Evolutionary conservation across 2,329 filamentous ascomycete genomes (phyloP).

Genomic region (Aspergillus arachidicola): DNA sequence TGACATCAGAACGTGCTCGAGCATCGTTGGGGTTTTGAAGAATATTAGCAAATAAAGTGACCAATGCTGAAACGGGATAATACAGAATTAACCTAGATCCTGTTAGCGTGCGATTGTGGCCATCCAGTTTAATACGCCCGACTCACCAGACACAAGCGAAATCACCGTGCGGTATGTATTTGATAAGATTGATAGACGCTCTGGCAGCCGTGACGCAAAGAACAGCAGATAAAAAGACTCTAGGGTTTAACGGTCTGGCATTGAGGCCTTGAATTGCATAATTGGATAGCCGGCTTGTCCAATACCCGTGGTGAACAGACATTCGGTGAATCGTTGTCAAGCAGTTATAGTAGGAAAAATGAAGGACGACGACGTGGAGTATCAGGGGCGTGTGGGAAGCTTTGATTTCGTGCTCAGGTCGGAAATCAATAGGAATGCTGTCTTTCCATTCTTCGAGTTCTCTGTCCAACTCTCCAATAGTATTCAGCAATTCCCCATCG

Average conservation of each 20-base stretch:
- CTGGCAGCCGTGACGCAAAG: conserved; percentile 90
- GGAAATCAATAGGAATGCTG: conserved; percentile 88
- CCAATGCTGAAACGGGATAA: conserved; percentile 91
- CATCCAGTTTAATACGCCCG: background rate
- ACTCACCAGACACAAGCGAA: conserved; percentile 91
- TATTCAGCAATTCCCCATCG: conserved; percentile 89
- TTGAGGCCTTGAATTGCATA: conserved; percentile 95
- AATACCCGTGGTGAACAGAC: conserved; percentile 97
- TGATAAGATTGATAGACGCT: conserved; percentile 89
- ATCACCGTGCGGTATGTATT: conserved; percentile 94
- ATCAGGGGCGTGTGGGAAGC: conserved; percentile 91
- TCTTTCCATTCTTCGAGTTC: conserved; percentile 96
- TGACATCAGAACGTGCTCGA: conserved; percentile 82
- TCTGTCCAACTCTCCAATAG: conserved; percentile 90
- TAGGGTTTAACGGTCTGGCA: conserved; percentile 83
- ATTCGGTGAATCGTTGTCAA: conserved; percentile 97
- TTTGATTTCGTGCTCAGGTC: conserved; percentile 96
- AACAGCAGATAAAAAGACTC: conserved; percentile 91
- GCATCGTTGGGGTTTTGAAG: conserved; percentile 92
- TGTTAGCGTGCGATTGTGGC: conserved; percentile 15
- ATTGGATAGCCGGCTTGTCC: conserved; percentile 92
- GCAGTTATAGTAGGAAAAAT: conserved; percentile 98
- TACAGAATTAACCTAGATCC: conserved; percentile 77
- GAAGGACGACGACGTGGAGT: conserved; percentile 87
- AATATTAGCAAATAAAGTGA: conserved; percentile 95